A percentile compares a stretch with the other conserved stretches of the same genome.
phyloP scores from a whole-genome alignment of 2,329 filamentous ascomycete genomes.

The Didymella pinodella region DNA sequence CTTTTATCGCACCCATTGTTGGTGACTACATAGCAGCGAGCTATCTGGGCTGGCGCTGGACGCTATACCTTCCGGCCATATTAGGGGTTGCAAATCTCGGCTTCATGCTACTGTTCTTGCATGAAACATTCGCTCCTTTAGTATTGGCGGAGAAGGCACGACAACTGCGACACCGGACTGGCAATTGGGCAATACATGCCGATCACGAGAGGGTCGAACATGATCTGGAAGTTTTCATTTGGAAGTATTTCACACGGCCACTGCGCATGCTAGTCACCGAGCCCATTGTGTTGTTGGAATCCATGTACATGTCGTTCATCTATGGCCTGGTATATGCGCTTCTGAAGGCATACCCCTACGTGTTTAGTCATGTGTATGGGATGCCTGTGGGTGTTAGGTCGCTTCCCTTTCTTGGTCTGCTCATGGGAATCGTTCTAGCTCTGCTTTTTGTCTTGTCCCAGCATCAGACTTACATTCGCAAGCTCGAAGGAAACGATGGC shows the following conservation, averaged over 20 bases:
- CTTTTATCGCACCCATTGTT: conserved; percentile 3
- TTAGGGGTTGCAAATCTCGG: background rate
- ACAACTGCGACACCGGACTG: background rate
- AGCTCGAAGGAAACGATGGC: background rate
- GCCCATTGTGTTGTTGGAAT: conserved; percentile 36
- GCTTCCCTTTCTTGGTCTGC: conserved; percentile 2
- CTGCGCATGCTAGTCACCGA: conserved; percentile 36
- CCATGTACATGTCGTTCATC: conserved; percentile 39
- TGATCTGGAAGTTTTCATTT: background rate
- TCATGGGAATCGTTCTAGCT: background rate
- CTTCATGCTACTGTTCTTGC: background rate
- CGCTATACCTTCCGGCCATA: conserved; percentile 2
- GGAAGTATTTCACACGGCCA: conserved; percentile 29
- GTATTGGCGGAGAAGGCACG: background rate
- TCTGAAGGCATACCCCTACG: conserved; percentile 8
- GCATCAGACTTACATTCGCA: background rate
- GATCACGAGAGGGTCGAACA: background rate
- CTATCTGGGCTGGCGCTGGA: conserved; percentile 14
- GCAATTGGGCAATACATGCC: conserved; percentile 12
- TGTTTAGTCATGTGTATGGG: conserved; percentile 3
- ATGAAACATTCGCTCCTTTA: conserved; percentile 3
- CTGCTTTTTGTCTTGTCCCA: conserved; percentile 1
- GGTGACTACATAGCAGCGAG: conserved; percentile 1
- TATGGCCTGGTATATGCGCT: conserved; percentile 29
- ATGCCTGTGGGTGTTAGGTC: background rate